phyloP scores from a whole-genome alignment of 2,329 filamentous ascomycete species.

The Fusarium papillatum region DNA sequence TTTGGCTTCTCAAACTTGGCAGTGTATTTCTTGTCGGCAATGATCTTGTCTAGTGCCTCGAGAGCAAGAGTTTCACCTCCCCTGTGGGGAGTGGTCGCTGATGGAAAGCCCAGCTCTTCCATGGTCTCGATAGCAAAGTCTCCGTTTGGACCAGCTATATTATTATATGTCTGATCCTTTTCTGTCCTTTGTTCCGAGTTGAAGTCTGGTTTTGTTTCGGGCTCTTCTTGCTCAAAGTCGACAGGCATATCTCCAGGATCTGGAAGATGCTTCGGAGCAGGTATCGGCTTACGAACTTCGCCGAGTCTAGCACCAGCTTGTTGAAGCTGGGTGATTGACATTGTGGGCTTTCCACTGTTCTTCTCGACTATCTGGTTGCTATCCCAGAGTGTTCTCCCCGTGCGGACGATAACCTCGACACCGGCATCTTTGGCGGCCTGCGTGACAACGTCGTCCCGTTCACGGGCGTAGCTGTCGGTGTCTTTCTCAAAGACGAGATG shows the following conservation, averaged over 20 bases:
- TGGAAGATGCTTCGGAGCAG: conserved; percentile 70
- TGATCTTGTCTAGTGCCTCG: conserved; percentile 67
- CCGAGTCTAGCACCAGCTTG: conserved; percentile 74
- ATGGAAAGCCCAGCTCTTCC: conserved; percentile 76
- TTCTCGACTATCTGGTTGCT: conserved; percentile 76
- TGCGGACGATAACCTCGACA: conserved; percentile 74
- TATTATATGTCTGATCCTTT: conserved; percentile 69
- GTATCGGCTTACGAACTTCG: conserved; percentile 70
- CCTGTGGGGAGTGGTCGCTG: conserved; percentile 75
- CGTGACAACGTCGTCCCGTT: conserved; percentile 72
- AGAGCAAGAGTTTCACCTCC: conserved; percentile 80
- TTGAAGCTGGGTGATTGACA: conserved; percentile 79
- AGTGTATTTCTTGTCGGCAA: conserved; percentile 74
- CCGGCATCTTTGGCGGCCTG: conserved; percentile 73
- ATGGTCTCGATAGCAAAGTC: conserved; percentile 81
- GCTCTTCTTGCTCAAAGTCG: conserved; percentile 68
- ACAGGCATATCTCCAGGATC: conserved; percentile 75
- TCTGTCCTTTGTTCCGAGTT: conserved; percentile 68
- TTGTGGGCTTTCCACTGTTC: conserved; percentile 78
- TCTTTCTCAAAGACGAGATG: conserved; percentile 86
- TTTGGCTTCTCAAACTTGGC: conserved; percentile 83
- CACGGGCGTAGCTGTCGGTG: conserved; percentile 78
- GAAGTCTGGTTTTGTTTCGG: conserved; percentile 67
- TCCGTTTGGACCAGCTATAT: conserved; percentile 74
- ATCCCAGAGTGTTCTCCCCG: conserved; percentile 81